Percentiles rank a stretch among this genome's conserved stretches.
These are phyloP conservation scores for Aspergillus sp. DNA, from an alignment of 2,329 filamentous ascomycete species.

Conservation along the genomic window DNA sequence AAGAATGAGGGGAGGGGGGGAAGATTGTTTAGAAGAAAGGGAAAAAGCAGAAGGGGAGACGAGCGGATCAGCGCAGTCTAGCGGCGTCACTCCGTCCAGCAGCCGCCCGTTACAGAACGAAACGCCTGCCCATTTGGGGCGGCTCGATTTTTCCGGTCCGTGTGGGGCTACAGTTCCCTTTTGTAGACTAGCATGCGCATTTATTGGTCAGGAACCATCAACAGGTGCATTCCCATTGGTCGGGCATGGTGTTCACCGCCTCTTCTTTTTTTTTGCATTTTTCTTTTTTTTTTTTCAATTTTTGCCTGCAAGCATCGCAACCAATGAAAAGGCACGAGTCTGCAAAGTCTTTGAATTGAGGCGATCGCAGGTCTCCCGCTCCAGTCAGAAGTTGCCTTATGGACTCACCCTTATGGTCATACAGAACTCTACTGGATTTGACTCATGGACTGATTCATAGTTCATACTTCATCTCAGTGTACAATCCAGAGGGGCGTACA, in stretches of 20 bases:
- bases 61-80: conserved; percentile 6
- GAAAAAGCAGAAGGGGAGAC: conserved; percentile 18
- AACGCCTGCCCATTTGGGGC: conserved; percentile 16
- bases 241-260: conserved; percentile 31
- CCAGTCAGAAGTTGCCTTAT: neutral
- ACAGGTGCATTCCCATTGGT: conserved; percentile 24
- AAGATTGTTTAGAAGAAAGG: conserved; percentile 18
- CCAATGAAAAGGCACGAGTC: conserved; percentile 12
- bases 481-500: neutral
- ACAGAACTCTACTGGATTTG: neutral
- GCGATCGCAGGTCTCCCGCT: neutral
- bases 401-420: no score
- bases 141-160: conserved; percentile 28
- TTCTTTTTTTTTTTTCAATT: conserved; percentile 8
- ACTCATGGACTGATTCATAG: neutral
- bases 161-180: conserved; percentile 14
- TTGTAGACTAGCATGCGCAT: no score
- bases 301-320: conserved; percentile 3
- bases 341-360: conserved; percentile 7
- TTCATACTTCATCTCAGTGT: no score
- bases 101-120: conserved; percentile 14
- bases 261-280: conserved; percentile 23
- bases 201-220: conserved; percentile 25
- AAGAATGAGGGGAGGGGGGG: conserved; percentile 21
- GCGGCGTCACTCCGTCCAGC: conserved; percentile 2